Conservation (phyloP, 371 early-diverging fungal genomes). For the Mortierella sp. region DNA sequence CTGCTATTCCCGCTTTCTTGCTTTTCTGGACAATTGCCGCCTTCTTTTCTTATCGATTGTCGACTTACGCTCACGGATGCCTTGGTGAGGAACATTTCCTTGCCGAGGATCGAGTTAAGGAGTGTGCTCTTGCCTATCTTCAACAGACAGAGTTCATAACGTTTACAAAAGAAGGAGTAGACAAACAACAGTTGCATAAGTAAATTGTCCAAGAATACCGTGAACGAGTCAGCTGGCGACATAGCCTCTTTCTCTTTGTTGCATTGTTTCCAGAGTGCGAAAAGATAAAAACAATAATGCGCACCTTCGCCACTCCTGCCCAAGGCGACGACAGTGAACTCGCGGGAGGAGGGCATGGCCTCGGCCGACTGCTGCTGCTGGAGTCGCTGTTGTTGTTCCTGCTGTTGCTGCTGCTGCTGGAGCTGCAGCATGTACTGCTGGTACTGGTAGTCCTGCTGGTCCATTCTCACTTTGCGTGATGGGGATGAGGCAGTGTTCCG, state of each 20-base stretch:
- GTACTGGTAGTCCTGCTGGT: conserved; percentile 32
- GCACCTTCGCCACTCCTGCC: conserved; percentile 58
- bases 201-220: background rate
- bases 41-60: background rate
- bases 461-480: background rate
- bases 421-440: conserved; percentile 35
- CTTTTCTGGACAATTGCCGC: background rate
- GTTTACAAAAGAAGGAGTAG: background rate
- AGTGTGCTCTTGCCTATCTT: conserved; percentile 55
- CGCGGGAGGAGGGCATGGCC: conserved; percentile 24
- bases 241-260: background rate
- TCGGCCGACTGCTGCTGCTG: conserved; percentile 24
- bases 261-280: background rate
- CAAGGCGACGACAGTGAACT: conserved; percentile 50
- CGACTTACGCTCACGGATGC: conserved; percentile 52
- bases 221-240: background rate
- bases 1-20: too few relatives aligned
- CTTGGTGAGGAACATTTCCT: conserved; percentile 51
- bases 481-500: background rate
- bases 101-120: conserved; percentile 52
- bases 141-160: background rate
- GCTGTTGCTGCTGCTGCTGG: conserved; percentile 33
- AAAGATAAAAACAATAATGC: background rate
- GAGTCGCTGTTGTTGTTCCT: conserved; percentile 14
- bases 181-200: background rate